Evolutionary conservation across 2,329 filamentous ascomycete species (phyloP), one percentile per base, ranked within the genome.

Genomic region (Apiospora rasikravindrae): DNA sequence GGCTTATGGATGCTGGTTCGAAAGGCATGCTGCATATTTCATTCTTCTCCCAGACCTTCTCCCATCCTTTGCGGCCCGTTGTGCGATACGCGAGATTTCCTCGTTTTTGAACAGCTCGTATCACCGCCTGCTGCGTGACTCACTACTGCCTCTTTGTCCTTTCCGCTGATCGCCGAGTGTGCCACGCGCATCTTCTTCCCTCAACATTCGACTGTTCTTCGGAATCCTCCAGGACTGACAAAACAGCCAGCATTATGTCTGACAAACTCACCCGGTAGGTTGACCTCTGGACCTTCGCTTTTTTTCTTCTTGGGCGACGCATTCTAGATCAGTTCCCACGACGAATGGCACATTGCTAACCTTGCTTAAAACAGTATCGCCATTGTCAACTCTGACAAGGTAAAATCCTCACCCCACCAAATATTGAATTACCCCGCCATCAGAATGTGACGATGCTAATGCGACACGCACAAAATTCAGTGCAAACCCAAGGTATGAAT

Each of bases 301-400:
- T n/a, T 40, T 40, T 49, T 49, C 22, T 10, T 37, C 4, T 22
- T 19, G 22, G 33, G 33, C 53, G 22, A 40, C 22, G 22, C 33
- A 64, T 40, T 10, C 19, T 10, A 64, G 33, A n/a, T 14, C 57
- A 8, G 19, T n/a, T 10, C 7, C 19, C 33, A 64, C 22, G 10
- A 13, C 33, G 22, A 24, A 6, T n/a, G 57, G 10, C 33, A n/a
- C 33, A n/a, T 37, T n/a, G 57, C 57, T 64, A 40, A 64, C 57
- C 57, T 14, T n/a, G 11, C 19, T 16, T 26, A 40, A 8, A 45
- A 42, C 47, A 97, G 96, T 93, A 95, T 99, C 87, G 96, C 96
- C 81, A 99, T 99, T 87, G 94, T 99, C 88, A 98, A 96, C 86
- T 93, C 90, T 83, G 96, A 99, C 92, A 98, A 99, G 92, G 94